Evolutionary conservation across 306 rosid species (phyloP).

Genomic region (Prunus armeniaca): DNA sequence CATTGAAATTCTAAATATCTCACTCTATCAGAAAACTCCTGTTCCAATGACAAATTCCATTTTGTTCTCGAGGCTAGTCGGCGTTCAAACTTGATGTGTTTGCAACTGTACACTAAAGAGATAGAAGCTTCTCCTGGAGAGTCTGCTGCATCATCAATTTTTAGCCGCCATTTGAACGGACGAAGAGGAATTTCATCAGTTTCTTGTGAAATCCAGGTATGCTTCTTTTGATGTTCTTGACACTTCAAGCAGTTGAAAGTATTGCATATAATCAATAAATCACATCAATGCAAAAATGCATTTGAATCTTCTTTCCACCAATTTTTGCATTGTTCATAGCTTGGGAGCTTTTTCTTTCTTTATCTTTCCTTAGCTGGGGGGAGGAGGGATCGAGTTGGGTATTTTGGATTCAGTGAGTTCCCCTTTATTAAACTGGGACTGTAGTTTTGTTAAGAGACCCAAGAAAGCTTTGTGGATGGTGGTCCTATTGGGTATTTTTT

Average conservation of each 20-base stretch:
- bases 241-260: slow-evolving; percentile 11
- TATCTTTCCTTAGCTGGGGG: neutral
- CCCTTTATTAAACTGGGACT: neutral
- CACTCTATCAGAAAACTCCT: slow-evolving; percentile 66
- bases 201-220: slow-evolving; percentile 70
- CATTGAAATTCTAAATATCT: slow-evolving; percentile 40
- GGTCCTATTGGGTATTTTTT: neutral
- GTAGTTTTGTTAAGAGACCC: neutral
- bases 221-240: slow-evolving; percentile 15
- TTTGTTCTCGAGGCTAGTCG: slow-evolving; percentile 85
- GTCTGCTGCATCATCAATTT: slow-evolving; percentile 73
- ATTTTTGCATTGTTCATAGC: neutral
- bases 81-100: slow-evolving; percentile 77
- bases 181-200: slow-evolving; percentile 39
- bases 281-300: neutral
- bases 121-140: slow-evolving; percentile 75
- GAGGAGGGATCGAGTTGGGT: neutral
- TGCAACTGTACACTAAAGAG: slow-evolving; percentile 79
- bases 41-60: slow-evolving; percentile 69
- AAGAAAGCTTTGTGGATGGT: neutral
- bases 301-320: neutral
- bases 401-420: neutral
- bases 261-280: neutral
- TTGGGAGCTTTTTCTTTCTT: neutral
- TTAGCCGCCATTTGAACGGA: slow-evolving; percentile 51